A percentile compares a stretch with the other conserved stretches of the same genome.
Evolutionary conservation across 257 asterid genomes (phyloP).

Genomic region (Solanum stenotomum): DNA sequence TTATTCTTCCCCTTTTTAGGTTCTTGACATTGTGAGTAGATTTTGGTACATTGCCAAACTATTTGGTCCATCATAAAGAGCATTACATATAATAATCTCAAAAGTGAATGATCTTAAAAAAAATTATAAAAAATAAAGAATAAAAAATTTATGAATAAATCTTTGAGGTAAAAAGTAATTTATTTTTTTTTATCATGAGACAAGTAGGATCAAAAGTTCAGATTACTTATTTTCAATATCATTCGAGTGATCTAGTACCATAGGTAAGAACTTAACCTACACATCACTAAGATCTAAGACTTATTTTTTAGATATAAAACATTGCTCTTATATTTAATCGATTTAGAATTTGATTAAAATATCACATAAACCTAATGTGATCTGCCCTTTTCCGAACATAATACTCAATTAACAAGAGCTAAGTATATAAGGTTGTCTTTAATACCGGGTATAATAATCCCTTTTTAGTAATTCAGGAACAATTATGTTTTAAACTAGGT

Average conservation of each 20-base stretch:
- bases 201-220: background rate
- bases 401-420: background rate
- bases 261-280: background rate
- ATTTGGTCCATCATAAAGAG: background rate
- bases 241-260: background rate
- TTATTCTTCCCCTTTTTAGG: background rate
- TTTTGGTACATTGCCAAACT: background rate
- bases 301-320: background rate
- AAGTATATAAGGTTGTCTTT: background rate
- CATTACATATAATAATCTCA: background rate
- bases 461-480: background rate
- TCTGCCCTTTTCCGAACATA: background rate
- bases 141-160: background rate
- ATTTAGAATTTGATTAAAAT: too few relatives aligned
- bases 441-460: background rate
- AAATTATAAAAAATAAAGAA: too few relatives aligned
- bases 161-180: background rate
- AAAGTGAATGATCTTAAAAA: too few relatives aligned
- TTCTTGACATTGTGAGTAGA: background rate
- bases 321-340: background rate
- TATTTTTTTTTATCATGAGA: too few relatives aligned
- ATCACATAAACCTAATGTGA: background rate
- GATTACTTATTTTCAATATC: background rate
- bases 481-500: background rate
- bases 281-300: background rate